Evolutionary conservation across 495 filamentous ascomycete genomes (phyloP).

Genomic region (Aspergillus taichungensis): DNA sequence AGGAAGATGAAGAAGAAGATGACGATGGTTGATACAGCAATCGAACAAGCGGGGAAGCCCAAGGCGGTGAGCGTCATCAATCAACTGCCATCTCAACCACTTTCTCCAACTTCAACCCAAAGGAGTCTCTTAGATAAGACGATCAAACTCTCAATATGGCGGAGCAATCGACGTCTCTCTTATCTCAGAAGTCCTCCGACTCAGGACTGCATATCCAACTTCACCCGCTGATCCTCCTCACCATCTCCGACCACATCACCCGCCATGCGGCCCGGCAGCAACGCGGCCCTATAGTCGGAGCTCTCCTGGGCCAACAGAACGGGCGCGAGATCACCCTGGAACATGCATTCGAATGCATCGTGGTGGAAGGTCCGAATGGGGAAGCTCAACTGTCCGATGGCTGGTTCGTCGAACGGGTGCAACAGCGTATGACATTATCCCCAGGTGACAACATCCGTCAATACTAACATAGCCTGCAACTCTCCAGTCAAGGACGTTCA

Average conservation of each 20-base stretch:
- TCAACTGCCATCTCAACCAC: not conserved
- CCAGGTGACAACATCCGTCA: not conserved
- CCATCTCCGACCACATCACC: slow-evolving; percentile 93
- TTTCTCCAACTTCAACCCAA: slow-evolving; percentile 1
- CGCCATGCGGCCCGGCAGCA: slow-evolving; percentile 72
- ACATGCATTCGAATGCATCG: slow-evolving; percentile 77
- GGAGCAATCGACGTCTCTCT: slow-evolving; percentile 37
- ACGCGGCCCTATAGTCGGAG: slow-evolving; percentile 71
- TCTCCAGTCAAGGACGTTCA: slow-evolving; percentile 77
- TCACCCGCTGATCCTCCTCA: slow-evolving; percentile 90
- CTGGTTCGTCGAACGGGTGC: slow-evolving; percentile 74
- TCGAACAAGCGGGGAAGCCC: slow-evolving; percentile 9
- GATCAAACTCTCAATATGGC: slow-evolving; percentile 10
- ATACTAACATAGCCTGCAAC: slow-evolving; percentile 3
- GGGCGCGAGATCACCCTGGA: slow-evolving; percentile 87
- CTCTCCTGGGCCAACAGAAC: slow-evolving; percentile 80
- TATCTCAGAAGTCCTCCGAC: slow-evolving; percentile 61
- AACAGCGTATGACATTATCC: slow-evolving; percentile 57
- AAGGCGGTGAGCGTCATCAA: slow-evolving; percentile 22
- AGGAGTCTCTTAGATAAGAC: too few species aligned
- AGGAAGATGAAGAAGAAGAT: not conserved
- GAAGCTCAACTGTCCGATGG: slow-evolving; percentile 48
- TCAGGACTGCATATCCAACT: slow-evolving; percentile 76
- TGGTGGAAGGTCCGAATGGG: slow-evolving; percentile 32
- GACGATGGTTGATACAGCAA: not conserved